phyloP scores from a whole-genome alignment of 2,329 filamentous ascomycete genomes.

The Phoma sp. region DNA sequence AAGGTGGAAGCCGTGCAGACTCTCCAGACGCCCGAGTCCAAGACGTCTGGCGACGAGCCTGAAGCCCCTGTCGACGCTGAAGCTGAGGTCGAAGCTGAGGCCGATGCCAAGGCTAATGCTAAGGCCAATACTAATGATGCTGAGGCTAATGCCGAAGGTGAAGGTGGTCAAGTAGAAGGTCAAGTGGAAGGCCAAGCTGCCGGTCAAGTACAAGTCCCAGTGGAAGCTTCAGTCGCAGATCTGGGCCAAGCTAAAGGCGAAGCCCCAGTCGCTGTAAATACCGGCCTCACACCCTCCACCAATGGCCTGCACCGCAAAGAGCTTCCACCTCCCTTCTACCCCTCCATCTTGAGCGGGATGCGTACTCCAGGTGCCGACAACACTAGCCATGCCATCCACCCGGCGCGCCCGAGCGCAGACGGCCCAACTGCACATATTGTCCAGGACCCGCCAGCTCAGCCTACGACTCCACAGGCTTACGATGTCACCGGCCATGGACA shows the following conservation, averaged over 20 bases:
- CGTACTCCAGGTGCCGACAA: conserved; percentile 33
- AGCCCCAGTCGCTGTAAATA: not conserved
- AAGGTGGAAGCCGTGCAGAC: conserved; percentile 18
- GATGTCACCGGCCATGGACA: conserved; percentile 23
- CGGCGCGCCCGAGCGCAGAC: conserved; percentile 35
- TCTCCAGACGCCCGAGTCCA: conserved; percentile 41
- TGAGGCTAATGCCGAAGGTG: too few species aligned
- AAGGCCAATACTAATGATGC: too few species aligned
- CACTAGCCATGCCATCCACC: conserved; percentile 26
- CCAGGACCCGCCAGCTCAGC: conserved; percentile 49
- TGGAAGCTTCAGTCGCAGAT: too few species aligned
- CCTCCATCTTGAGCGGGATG: conserved; percentile 32
- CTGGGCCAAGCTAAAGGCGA: too few species aligned
- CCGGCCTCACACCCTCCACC: not conserved
- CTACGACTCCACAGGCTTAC: conserved; percentile 22
- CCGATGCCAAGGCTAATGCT: not conserved
- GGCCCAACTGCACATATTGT: conserved; percentile 50
- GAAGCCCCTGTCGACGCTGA: conserved; percentile 14
- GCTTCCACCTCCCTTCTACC: conserved; percentile 47
- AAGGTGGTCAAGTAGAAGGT: too few species aligned
- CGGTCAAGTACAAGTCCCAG: too few species aligned
- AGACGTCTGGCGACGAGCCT: conserved; percentile 23
- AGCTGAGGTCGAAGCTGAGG: not conserved
- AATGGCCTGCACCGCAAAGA: conserved; percentile 37
- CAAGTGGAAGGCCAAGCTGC: too few species aligned